Percentiles rank a stretch among this genome's conserved stretches.
phyloP scores from a whole-genome alignment of 768 basidiomycete genomes.

The Boletellus emodensis region DNA sequence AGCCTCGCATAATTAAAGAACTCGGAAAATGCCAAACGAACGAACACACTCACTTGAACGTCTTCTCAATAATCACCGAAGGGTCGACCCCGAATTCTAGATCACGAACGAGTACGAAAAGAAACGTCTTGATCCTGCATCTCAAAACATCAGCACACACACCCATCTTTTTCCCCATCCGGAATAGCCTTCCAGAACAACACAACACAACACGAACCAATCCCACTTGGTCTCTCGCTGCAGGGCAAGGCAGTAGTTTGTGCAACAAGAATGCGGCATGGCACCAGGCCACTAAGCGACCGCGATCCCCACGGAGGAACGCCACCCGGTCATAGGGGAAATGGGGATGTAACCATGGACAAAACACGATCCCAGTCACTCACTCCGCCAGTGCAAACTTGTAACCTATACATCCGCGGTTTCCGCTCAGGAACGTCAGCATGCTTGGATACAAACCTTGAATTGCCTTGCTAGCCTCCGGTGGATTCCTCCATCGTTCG shows the following conservation, averaged over 20 bases:
- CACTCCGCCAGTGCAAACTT: constrained; percentile 59
- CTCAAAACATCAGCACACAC: constrained; percentile 16
- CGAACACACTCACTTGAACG: constrained; percentile 47
- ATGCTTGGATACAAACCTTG: constrained; percentile 53
- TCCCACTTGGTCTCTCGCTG: background rate
- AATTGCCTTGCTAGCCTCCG: constrained; percentile 34
- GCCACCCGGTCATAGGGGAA: background rate
- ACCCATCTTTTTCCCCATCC: constrained; percentile 1
- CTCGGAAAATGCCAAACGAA: constrained; percentile 16
- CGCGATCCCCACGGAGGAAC: constrained; percentile 8
- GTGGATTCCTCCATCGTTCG: constrained; percentile 48
- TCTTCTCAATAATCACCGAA: constrained; percentile 56
- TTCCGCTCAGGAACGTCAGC: constrained; percentile 56
- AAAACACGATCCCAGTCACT: constrained; percentile 24
- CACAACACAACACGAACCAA: constrained; percentile 7
- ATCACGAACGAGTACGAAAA: constrained; percentile 55
- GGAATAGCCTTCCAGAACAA: background rate
- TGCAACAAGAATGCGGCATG: constrained; percentile 10
- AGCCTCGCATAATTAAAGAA: constrained; percentile 21
- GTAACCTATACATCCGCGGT: constrained; percentile 59
- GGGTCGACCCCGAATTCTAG: constrained; percentile 51
- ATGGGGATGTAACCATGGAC: constrained; percentile 1
- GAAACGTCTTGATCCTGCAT: constrained; percentile 58
- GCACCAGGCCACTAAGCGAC: constrained; percentile 7
- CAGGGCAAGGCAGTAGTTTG: background rate